Conservation (phyloP, 2,329 filamentous ascomycete genomes). For the Penicillium sp. region DNA sequence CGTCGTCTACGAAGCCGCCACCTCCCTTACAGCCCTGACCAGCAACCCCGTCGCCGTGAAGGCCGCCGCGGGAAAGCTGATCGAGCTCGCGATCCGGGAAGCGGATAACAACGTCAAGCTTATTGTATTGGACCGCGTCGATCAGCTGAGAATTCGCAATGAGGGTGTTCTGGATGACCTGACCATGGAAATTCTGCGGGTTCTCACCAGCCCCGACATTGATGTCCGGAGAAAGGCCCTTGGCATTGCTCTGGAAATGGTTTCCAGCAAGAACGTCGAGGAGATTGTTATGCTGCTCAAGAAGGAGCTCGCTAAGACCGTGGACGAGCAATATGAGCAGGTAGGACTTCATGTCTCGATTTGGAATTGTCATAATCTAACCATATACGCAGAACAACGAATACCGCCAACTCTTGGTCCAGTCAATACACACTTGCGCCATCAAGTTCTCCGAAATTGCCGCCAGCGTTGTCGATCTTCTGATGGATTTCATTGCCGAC, state of each 20-base stretch:
- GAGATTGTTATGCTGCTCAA: conserved; percentile 94
- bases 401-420: conserved; percentile 91
- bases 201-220: conserved; percentile 91
- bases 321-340: conserved; percentile 98
- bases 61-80: conserved; percentile 91
- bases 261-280: conserved; percentile 97
- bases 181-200: conserved; percentile 94
- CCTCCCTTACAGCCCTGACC: conserved; percentile 87
- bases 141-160: conserved; percentile 81
- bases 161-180: conserved; percentile 90
- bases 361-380: background rate
- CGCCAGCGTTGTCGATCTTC: conserved; percentile 88
- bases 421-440: conserved; percentile 95
- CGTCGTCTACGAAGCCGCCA: conserved; percentile 95
- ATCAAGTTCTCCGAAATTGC: conserved; percentile 99
- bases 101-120: conserved; percentile 99
- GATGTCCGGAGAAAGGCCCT: conserved; percentile 93
- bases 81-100: conserved; percentile 95
- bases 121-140: conserved; percentile 92
- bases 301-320: conserved; percentile 95
- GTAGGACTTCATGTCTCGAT: conserved; percentile 28
- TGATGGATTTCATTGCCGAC: conserved; percentile 99
- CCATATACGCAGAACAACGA: conserved; percentile 64
- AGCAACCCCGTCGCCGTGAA: conserved; percentile 97
- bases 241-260: conserved; percentile 90